Evolutionary conservation across 2,329 filamentous ascomycete genomes (phyloP), one percentile per base, ranked within the genome.

Genomic region (Pleurostoma richardsiae): DNA sequence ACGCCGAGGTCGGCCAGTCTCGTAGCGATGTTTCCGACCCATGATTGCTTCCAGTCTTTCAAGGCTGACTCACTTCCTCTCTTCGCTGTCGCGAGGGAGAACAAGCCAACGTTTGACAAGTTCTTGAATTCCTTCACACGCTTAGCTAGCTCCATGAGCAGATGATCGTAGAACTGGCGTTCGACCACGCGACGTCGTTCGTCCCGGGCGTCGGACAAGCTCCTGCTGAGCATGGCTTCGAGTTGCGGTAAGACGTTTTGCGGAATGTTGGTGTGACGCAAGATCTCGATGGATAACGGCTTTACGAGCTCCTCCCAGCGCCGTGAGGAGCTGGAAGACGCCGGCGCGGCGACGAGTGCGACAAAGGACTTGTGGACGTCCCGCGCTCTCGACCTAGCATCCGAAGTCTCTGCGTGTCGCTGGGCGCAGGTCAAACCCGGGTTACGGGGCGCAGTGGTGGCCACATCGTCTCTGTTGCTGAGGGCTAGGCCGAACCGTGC

Each of bases 1-100:
- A 94, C 76, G 10, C 88, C 83, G 41, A 96, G 81, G 59, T 96
- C 91, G 5, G 89, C 85, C 43, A 96, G 75, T 41, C 88, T 82
- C 40, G 83, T 85, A 1, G 88, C 82, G 62, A 96, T 80, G 49
- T 90, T 83, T 39, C 77, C 74, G 36, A 87, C 59, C 30, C 75
- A 73, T 40, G 69, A 72, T 42, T 81, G 77, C 43, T 79, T 76
- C 40, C 75, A 70, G 6, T 65, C 63, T 46, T 74, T 71, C 7
- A 67, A 69, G 49, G 57, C 56, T 4, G 58, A 56, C 5, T 53
- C 36, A 11, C 41, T 5, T 26, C 39, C 47, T 5, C 76, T 74
- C 48, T 73, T 70, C 40, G 75, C 73, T 1, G 79, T 81, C 10
- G 77, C 78, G 19, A 73, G 68, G 6, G 77, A 71, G 59, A 81